Conservation (phyloP, 306 rosid genomes). For the Herpetospermum pedunculosum region DNA sequence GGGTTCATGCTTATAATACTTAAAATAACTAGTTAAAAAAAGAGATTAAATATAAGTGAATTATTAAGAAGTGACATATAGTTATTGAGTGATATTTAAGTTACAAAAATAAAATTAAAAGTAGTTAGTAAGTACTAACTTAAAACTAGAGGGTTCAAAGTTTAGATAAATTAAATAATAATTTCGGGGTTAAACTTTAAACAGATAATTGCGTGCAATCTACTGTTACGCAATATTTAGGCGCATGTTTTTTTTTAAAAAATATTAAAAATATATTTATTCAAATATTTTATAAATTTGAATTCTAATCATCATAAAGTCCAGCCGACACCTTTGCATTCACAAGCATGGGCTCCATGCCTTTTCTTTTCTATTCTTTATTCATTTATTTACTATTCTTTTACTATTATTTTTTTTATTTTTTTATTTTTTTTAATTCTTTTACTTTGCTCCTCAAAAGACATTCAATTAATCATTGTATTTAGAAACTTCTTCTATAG, state of each 20-base stretch:
- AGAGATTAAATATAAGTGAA: background rate
- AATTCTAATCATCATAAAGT: constrained; percentile 7
- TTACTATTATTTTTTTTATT: background rate
- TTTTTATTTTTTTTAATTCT: no score
- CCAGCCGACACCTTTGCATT: constrained; percentile 28
- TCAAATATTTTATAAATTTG: background rate
- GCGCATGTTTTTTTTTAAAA: background rate
- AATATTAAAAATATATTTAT: background rate
- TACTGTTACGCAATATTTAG: constrained; percentile 8
- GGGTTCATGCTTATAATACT: background rate
- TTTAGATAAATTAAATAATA: background rate
- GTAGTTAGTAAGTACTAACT: background rate
- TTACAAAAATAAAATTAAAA: background rate
- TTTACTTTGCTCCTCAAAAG: background rate
- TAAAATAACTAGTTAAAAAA: background rate
- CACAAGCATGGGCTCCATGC: constrained; percentile 18
- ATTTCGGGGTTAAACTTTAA: background rate
- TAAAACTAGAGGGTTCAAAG: background rate
- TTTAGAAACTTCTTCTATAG: no score
- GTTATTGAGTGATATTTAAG: constrained; percentile 6
- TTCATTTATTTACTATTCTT: background rate
- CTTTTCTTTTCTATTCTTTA: background rate
- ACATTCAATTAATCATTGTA: background rate
- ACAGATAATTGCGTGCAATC: background rate
- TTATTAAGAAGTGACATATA: background rate